Percentiles rank a stretch among this genome's conserved stretches.
Evolutionary conservation across 805 yeast genomes (phyloP).

Genomic region (Osmozyma mogii): DNA sequence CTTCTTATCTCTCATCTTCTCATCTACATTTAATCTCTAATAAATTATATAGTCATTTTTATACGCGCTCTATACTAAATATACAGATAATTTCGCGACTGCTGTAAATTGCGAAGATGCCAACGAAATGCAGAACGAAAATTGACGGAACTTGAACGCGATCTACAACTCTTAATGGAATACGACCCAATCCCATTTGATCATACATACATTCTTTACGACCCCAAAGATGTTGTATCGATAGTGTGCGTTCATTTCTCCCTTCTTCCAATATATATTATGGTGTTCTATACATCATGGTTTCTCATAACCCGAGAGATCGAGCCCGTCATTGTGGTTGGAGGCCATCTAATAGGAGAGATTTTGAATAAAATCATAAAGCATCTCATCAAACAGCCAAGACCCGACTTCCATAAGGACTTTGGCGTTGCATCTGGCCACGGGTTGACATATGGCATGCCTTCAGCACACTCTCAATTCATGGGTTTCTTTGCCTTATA

Average conservation of each 20-base stretch:
- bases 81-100: conserved; percentile 1
- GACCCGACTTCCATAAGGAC: conserved; percentile 55
- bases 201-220: conserved; percentile 24
- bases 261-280: conserved; percentile 68
- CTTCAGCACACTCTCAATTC: conserved; percentile 93
- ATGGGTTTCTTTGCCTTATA: conserved; percentile 78
- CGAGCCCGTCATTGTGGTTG: conserved; percentile 76
- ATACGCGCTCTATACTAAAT: not conserved
- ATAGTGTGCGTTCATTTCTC: conserved; percentile 63
- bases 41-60: not conserved
- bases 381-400: conserved; percentile 52
- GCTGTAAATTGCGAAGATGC: not conserved
- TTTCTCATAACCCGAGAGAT: conserved; percentile 75
- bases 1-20: conserved; percentile 1
- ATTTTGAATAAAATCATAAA: conserved; percentile 62
- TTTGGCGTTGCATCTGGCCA: conserved; percentile 34
- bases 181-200: conserved; percentile 2
- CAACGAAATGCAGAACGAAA: too few species aligned
- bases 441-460: conserved; percentile 83
- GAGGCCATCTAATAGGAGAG: conserved; percentile 81
- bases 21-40: not conserved
- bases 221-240: conserved; percentile 56
- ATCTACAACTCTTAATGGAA: conserved; percentile 4
- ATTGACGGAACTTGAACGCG: not conserved
- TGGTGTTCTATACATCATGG: conserved; percentile 79